These are phyloP conservation scores for Centella asiatica DNA, from an alignment of 129 eudicot genomes.

Conservation along the genomic window DNA sequence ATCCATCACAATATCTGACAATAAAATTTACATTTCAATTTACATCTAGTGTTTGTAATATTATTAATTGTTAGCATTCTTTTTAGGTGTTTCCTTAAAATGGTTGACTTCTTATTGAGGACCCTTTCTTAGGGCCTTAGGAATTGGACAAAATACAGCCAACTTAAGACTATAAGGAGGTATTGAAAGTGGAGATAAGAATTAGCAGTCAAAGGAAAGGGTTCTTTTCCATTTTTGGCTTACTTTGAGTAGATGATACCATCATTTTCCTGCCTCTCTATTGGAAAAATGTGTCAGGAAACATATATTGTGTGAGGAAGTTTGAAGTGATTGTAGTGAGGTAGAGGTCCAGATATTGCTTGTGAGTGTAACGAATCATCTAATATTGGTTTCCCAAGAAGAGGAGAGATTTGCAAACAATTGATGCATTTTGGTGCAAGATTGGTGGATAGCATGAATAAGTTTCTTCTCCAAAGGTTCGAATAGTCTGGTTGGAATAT, in stretches of 20 bases:
- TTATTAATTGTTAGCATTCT: no score
- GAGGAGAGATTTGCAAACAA: no score
- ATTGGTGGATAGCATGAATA: no score
- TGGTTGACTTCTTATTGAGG: background rate
- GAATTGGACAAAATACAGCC: background rate
- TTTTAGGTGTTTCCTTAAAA: background rate
- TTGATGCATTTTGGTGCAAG: no score
- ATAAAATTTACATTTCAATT: background rate
- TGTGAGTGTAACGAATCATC: background rate
- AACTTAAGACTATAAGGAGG: background rate
- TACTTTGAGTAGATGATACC: no score
- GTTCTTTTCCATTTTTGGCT: background rate
- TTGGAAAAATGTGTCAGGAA: background rate
- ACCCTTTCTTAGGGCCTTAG: background rate
- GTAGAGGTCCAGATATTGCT: background rate
- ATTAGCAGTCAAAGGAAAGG: background rate
- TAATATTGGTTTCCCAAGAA: background rate
- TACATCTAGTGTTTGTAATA: background rate
- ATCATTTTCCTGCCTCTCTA: no score
- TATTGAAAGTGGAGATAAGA: background rate
- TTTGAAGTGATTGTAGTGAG: background rate
- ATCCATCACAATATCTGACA: background rate
- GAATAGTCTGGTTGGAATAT: no score
- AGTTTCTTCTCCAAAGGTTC: no score
- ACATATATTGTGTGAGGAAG: background rate